Base-by-base conservation (phyloP, 148 eudicot genomes). In the Fagopyrum esculentum region DNA sequence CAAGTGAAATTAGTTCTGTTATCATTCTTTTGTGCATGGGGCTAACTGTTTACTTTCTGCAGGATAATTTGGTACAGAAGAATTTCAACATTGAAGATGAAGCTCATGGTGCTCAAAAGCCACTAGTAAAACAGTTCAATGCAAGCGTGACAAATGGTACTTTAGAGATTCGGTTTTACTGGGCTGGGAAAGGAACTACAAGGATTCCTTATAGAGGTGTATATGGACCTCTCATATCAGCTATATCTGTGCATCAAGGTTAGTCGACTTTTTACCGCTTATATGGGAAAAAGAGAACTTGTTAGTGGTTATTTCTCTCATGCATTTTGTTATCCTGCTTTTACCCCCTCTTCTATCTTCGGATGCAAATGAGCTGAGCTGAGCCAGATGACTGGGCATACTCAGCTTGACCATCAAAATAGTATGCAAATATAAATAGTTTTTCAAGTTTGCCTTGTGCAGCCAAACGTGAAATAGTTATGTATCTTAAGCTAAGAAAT, bases 171-270 rank as follows among this genome's bases (percentile, higher is more conserved):
- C 83, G 84, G 47, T 84, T 91, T 82, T 78, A 86, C 48, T 91
- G 91, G 93, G 82, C 87, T 74, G 86, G 93, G 74, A 89, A 75
- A 80, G 97, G 97, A 79, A 91, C 97, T 75, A 87, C 93, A 45
- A 84, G 91, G 16, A 82, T 89, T 83, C 97, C 93, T 56, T 46
- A 59, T 4, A 83, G 91, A 80, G 93, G 93, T 75, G 90, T 79
- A 73, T 91, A 91, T 79, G 97, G 97, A 30, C 88, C 97, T 57
- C 85, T 91, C 45, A 57, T 91, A 73, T 89, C 97, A 75, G 97
- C 97, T 73, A 91, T 91, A 57, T 86, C 89, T 12, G 90, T 87
- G 8, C 72, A 80, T 77, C 89, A 89, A 29, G 77, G 92, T 86
- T 78, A 82, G 90, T 83, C 26, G 26, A 22, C 26, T 22, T 22